Evolutionary conservation across 176 grass and related monocot species (phyloP), one percentile per base, ranked within the genome.

Genomic region (Rhynchospora pubera): DNA sequence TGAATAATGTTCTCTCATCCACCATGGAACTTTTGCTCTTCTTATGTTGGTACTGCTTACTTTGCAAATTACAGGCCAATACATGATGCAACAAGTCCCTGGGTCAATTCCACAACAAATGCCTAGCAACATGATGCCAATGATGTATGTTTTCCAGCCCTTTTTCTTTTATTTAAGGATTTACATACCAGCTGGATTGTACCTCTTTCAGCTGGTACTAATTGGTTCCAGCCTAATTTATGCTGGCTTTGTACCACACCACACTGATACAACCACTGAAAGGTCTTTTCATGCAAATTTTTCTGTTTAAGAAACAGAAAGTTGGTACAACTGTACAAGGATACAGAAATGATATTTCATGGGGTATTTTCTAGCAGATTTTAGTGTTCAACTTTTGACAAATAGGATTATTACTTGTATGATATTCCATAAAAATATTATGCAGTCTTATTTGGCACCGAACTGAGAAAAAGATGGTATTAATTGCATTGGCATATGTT

Each of bases 61-160:
- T 26, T 82, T 82, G 14, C 45, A 69, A 86, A 87, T 28, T 82
- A 89, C 91, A 99, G 96, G 87, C 48, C 92, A 86, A 82, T 91
- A 90, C 76, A 89, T 88, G 92, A 91, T 90, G 85, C 92, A 90
- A 74, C 91, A 93, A 79, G 32, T 73, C 84, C 89, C 85, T 73
- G 91, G 79, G 65, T 87, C 74, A 59, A 90, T 89, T 48, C 55
- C 89, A 24, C 84, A 87, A 78, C 92, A 98, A 80, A 56, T 84
- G 68, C 87, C 89, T 82, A 90, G 76, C 85, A 82, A 62, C 62
- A 85, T 91, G 84, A 82, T 88, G 83, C 76, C 91, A 57, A 77
- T 79, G 87, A 74, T 77, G 88, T 86, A 86, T 59, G 71, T 73
- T 51, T 81, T 16, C 14, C 47, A 78, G 7, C 15, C 8, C 8